Conservation (phyloP, 768 basidiomycete species). For the Tricholoma terreum region DNA sequence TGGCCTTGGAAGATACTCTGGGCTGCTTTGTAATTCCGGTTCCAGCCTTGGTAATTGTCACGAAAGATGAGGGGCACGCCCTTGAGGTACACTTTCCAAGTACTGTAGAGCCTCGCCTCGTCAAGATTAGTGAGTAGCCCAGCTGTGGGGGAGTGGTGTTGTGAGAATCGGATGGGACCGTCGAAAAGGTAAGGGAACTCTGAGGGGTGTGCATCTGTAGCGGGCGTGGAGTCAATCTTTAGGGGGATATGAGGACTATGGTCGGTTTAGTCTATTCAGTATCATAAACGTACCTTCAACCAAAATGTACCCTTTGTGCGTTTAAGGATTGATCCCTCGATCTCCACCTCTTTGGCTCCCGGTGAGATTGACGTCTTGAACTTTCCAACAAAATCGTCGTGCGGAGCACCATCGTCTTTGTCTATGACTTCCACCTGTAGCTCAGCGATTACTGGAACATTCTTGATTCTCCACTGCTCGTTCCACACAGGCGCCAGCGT, state of each 20-base stretch:
- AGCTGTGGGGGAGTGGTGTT: slow-evolving; percentile 68
- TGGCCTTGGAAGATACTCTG: slow-evolving; percentile 70
- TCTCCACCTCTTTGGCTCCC: slow-evolving; percentile 64
- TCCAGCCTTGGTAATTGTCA: slow-evolving; percentile 64
- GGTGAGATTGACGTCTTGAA: slow-evolving; percentile 50
- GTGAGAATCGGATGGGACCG: slow-evolving; percentile 69
- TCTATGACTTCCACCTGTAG: slow-evolving; percentile 63
- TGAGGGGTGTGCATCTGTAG: slow-evolving; percentile 35
- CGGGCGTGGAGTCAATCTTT: slow-evolving; percentile 56
- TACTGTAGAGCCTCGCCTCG: slow-evolving; percentile 65
- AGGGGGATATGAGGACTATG: background rate
- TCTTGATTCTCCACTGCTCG: slow-evolving; percentile 69
- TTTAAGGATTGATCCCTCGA: slow-evolving; percentile 50
- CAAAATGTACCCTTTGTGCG: slow-evolving; percentile 60
- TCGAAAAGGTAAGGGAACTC: slow-evolving; percentile 62
- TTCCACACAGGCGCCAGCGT: slow-evolving; percentile 72
- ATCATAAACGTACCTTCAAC: slow-evolving; percentile 49
- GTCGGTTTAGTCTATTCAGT: background rate
- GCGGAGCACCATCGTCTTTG: slow-evolving; percentile 56
- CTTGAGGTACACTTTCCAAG: slow-evolving; percentile 73
- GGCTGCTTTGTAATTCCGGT: slow-evolving; percentile 62
- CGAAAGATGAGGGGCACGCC: slow-evolving; percentile 59
- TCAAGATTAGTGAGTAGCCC: slow-evolving; percentile 61
- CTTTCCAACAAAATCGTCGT: slow-evolving; percentile 65
- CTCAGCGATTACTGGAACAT: slow-evolving; percentile 62